Conservation (phyloP, 2,329 filamentous ascomycete species). For the Diplodia seriata region DNA sequence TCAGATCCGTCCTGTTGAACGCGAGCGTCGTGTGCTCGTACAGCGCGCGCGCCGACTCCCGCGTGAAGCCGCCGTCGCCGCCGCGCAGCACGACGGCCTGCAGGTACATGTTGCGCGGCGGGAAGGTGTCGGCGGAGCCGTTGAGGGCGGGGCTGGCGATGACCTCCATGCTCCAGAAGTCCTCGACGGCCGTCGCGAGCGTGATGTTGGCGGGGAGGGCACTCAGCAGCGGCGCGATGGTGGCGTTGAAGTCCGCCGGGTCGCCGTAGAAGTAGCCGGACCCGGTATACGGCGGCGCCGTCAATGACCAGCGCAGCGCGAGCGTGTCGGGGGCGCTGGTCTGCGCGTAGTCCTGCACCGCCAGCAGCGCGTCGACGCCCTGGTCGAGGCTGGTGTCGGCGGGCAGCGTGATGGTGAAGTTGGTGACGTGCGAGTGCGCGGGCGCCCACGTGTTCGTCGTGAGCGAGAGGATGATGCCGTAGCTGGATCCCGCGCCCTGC, state of each 20-base stretch:
- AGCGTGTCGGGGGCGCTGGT: conserved; percentile 36
- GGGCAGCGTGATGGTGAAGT: conserved; percentile 35
- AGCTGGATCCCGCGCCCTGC: conserved; percentile 36
- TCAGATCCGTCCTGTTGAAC: conserved; percentile 37
- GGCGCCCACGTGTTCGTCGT: conserved; percentile 36
- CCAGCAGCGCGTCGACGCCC: conserved; percentile 31
- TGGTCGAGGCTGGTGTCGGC: conserved; percentile 33
- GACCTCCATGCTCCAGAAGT: conserved; percentile 37
- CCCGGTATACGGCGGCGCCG: conserved; percentile 32
- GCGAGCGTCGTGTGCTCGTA: conserved; percentile 32
- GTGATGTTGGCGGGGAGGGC: conserved; percentile 34
- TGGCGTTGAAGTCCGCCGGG: conserved; percentile 35
- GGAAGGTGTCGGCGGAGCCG: conserved; percentile 34
- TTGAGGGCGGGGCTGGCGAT: conserved; percentile 28
- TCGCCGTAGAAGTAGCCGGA: conserved; percentile 37
- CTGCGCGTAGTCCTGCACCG: conserved; percentile 36
- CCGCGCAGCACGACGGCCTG: conserved; percentile 35
- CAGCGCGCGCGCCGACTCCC: conserved; percentile 34
- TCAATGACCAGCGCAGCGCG: conserved; percentile 36
- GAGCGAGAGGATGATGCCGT: conserved; percentile 36
- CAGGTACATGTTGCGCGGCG: conserved; percentile 35
- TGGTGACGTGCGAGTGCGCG: conserved; percentile 32
- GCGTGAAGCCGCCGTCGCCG: conserved; percentile 32
- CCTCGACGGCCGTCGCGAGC: conserved; percentile 32
- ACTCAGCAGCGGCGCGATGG: conserved; percentile 34